These are phyloP conservation scores for Solanum appendiculatum DNA, from an alignment of 257 asterid species.

Conservation along the genomic window DNA sequence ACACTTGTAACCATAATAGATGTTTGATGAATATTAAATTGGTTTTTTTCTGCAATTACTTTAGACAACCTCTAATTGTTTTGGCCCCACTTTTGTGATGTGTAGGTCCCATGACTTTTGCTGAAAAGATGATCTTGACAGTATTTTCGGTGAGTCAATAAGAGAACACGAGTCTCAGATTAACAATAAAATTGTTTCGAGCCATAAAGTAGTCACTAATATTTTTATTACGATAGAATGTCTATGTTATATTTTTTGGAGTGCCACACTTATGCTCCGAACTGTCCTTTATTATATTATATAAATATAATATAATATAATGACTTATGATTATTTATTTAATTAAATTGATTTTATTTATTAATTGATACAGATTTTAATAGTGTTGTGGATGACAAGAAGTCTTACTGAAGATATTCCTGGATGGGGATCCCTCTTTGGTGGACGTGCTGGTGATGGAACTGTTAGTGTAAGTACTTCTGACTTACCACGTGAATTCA, in stretches of 20 bases:
- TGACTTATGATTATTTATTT: background rate
- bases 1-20: background rate
- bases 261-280: background rate
- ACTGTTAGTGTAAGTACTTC: constrained; percentile 58
- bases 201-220: fast-evolving
- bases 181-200: background rate
- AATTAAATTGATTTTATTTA: background rate
- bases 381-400: constrained; percentile 91
- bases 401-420: constrained; percentile 80
- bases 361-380: constrained; percentile 25
- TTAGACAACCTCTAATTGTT: background rate
- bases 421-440: constrained; percentile 82
- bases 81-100: background rate
- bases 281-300: background rate
- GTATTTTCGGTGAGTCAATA: constrained; percentile 50
- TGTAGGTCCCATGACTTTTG: constrained; percentile 88
- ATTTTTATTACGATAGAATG: fast-evolving
- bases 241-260: background rate
- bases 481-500: fast-evolving
- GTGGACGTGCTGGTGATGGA: constrained; percentile 86
- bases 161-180: fast-evolving
- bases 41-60: background rate
- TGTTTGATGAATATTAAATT: background rate
- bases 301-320: too few relatives aligned
- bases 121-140: constrained; percentile 63